These are phyloP conservation scores for Termitomyces sp. DNA, from an alignment of 768 basidiomycete species.

Conservation along the genomic window DNA sequence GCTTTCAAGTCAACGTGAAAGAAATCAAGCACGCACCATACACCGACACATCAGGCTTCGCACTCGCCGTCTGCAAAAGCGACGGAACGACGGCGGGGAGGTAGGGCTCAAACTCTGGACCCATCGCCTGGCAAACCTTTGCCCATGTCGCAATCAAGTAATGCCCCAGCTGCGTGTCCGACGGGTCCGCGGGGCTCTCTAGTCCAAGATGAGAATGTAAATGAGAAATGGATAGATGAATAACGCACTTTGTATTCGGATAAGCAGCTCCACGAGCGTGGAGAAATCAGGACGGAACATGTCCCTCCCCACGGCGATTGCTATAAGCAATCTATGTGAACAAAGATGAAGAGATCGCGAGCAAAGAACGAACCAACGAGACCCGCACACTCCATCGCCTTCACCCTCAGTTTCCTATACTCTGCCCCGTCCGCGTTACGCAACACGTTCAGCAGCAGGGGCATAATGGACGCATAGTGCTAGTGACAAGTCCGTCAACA, in stretches of 20 bases:
- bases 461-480: conserved; percentile 80
- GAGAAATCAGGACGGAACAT: conserved; percentile 72
- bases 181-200: conserved; percentile 57
- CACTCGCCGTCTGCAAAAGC: conserved; percentile 65
- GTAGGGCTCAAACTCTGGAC: conserved; percentile 82
- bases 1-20: too few relatives aligned
- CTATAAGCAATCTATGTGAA: too few relatives aligned
- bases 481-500: conserved; percentile 17
- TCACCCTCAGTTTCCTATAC: conserved; percentile 64
- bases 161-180: conserved; percentile 65
- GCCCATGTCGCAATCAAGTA: conserved; percentile 88
- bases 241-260: conserved; percentile 68
- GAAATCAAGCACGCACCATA: conserved; percentile 41
- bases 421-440: conserved; percentile 62
- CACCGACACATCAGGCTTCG: conserved; percentile 75
- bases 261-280: conserved; percentile 64
- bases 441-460: conserved; percentile 70
- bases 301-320: conserved; percentile 82
- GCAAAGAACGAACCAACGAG: conserved; percentile 68
- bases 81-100: conserved; percentile 81
- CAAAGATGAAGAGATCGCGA: too few relatives aligned
- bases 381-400: conserved; percentile 91
- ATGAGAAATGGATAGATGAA: too few relatives aligned
- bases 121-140: conserved; percentile 82
- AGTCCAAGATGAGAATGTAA: too few relatives aligned